These are phyloP conservation scores for Aspergillus bertholletiae DNA, from an alignment of 495 filamentous ascomycete species.

Conservation along the genomic window DNA sequence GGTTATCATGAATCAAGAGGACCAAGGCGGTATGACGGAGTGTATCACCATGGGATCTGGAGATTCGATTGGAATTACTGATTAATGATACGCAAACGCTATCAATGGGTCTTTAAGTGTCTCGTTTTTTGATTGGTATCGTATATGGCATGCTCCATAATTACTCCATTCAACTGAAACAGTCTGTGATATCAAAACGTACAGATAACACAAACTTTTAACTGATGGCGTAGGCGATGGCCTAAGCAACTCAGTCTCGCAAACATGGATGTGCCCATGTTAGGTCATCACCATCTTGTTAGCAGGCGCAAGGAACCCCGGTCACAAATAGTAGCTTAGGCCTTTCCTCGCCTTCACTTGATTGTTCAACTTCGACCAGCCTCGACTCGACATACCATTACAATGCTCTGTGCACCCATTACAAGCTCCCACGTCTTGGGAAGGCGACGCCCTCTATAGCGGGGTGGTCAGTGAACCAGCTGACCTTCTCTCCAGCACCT, in stretches of 20 bases:
- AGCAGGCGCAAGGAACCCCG: neutral
- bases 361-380: neutral
- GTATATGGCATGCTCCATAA: neutral
- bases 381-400: neutral
- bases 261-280: neutral
- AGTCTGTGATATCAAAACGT: conserved; percentile 9
- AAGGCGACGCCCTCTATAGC: conserved; percentile 83
- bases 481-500: conserved; percentile 75
- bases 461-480: conserved; percentile 87
- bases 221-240: neutral
- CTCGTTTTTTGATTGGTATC: no score
- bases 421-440: conserved; percentile 62
- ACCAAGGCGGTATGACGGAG: no score
- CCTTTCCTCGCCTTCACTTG: neutral
- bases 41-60: no score
- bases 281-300: neutral
- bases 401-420: conserved; percentile 3
- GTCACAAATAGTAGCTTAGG: neutral
- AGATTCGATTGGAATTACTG: no score
- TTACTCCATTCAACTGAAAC: conserved; percentile 8
- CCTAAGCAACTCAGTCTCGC: conserved; percentile 2
- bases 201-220: conserved; percentile 12
- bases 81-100: no score
- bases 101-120: no score
- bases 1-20: no score